A percentile compares a stretch with the other conserved stretches of the same genome.
Evolutionary conservation across 208 protist genomes (phyloP).

Genomic region (Plasmodiophora brassicae): DNA sequence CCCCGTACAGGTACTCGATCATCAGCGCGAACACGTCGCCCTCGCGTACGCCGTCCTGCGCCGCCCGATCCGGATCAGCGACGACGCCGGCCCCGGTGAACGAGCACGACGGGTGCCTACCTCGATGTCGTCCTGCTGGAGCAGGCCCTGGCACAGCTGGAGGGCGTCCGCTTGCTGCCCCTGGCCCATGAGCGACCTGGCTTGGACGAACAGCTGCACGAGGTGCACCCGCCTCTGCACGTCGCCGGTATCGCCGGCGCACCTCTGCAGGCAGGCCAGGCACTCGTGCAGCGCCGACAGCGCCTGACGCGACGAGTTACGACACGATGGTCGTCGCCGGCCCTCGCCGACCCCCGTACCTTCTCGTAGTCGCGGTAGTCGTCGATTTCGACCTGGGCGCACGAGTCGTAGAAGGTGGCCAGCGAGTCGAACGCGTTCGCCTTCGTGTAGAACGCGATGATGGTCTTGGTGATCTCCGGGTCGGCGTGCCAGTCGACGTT

Average conservation of each 20-base stretch:
- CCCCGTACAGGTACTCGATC: slow-evolving; percentile 78
- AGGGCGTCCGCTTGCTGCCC: neutral
- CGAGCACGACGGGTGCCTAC: neutral
- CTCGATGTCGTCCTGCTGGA: slow-evolving; percentile 13
- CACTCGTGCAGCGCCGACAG: neutral
- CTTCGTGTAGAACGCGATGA: slow-evolving; percentile 91
- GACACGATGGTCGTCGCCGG: neutral
- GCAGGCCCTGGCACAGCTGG: neutral
- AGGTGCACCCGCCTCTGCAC: neutral
- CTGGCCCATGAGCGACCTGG: neutral
- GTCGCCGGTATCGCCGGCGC: too few species aligned
- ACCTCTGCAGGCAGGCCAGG: neutral
- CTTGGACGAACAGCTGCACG: neutral
- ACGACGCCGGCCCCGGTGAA: neutral
- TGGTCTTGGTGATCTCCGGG: slow-evolving; percentile 84
- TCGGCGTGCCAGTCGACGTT: slow-evolving; percentile 82
- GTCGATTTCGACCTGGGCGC: slow-evolving; percentile 87
- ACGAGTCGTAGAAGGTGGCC: slow-evolving; percentile 79
- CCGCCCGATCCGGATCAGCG: too few species aligned
- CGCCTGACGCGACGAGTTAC: neutral
- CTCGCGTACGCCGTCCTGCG: slow-evolving; percentile 71
- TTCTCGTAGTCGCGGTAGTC: slow-evolving; percentile 88
- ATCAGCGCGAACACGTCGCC: slow-evolving; percentile 89
- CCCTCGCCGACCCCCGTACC: slow-evolving; percentile 73
- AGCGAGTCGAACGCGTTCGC: slow-evolving; percentile 81